Base-by-base conservation (phyloP, 2,329 filamentous ascomycete species). In the Amesomyces nigricolor region DNA sequence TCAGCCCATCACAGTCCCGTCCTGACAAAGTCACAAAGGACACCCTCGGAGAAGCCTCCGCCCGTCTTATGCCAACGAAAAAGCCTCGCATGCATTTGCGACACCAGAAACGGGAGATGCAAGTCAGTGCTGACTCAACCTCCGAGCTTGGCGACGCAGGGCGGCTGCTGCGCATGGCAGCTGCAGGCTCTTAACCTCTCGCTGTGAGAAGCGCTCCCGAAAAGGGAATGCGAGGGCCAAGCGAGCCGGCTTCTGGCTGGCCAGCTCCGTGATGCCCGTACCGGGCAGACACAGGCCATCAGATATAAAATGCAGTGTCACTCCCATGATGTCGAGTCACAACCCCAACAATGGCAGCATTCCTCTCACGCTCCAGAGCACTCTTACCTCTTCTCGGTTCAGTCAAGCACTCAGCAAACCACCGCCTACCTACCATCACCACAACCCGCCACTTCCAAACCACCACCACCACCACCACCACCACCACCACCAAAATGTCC, bases 401-500 rank as follows among this genome's bases (percentile, higher is more conserved):
- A 29, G 2, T 30, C 22, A 16, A 39, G 38, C 13, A 38, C 43
- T 17, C 11, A 8, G n/a, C 47, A 32, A 35, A 38, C 35, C 6
- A 40, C 16, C 22, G 6, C n/a, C 43, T 5, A 26, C 22, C 6
- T 26, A 26, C 22, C 22, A 26, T 6, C 22, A 5, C 22, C 4
- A 6, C 22, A 26, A 26, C 22, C 22, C 22, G 22, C 4, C 6
- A 26, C 22, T 26, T 26, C 22, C 22, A 26, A 35, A 35, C 32
- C 6, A 35, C 32, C 32, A 40, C 35, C 3, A 42, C 16, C 26
- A 5, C 13, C 39, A 57, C n/a, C 22, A 35, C 32, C 6, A 35
- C 32, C 32, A 40, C 35, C 3, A 42, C 16, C 26, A 5, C 13
- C 39, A 57, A 14, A 38, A 62, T 60, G 58, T 43, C 22, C 22